Evolutionary conservation across 352 stramenopile genomes (phyloP).

Genomic region (Thraustotheca clavata): DNA sequence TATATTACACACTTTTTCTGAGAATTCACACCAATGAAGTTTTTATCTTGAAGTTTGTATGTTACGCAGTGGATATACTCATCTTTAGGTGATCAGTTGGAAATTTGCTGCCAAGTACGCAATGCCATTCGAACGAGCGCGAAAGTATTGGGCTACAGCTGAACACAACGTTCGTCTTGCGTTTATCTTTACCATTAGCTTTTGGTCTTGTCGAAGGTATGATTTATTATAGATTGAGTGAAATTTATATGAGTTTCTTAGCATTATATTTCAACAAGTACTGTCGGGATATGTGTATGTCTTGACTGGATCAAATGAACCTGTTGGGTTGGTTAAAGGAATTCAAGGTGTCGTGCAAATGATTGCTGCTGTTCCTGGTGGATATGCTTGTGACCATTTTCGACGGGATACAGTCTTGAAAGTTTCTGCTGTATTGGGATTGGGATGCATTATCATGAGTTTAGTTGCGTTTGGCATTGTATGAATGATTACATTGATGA

Average conservation of each 20-base stretch:
- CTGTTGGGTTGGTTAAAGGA: conserved; percentile 71
- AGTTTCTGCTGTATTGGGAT: conserved; percentile 43
- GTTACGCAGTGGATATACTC: no score
- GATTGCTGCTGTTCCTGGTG: conserved; percentile 53
- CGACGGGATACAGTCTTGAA: conserved; percentile 60
- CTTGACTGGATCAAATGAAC: conserved; percentile 60
- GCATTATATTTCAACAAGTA: conserved; percentile 73
- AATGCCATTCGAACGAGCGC: neutral
- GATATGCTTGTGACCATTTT: conserved; percentile 57
- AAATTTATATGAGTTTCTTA: conserved; percentile 19
- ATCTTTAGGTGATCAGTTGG: no score
- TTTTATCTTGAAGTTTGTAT: no score
- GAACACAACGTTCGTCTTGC: conserved; percentile 67
- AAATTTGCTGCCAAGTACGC: no score
- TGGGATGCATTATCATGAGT: conserved; percentile 39
- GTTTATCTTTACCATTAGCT: conserved; percentile 60
- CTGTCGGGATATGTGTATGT: conserved; percentile 70
- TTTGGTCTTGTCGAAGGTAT: conserved; percentile 51
- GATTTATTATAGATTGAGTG: no score
- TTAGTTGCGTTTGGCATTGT: conserved; percentile 37
- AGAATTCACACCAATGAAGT: no score
- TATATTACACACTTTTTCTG: no score
- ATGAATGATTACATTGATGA: neutral
- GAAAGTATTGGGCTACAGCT: conserved; percentile 2
- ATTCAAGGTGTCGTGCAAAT: conserved; percentile 76